Evolutionary conservation across 495 filamentous ascomycete species (phyloP).

Genomic region (Glonium stellatum): DNA sequence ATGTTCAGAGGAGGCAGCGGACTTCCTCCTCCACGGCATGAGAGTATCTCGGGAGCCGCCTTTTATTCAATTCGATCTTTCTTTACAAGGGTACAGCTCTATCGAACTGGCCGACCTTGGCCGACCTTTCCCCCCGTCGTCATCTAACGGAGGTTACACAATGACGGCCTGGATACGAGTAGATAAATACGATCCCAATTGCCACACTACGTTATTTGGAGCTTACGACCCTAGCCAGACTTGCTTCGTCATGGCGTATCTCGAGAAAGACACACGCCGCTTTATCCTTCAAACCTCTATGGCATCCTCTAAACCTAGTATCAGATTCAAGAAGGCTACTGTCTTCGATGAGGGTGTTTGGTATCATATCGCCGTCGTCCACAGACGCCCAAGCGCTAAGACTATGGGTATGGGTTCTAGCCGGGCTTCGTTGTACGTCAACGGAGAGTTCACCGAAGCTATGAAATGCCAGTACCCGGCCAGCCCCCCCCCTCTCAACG

Average conservation of each 20-base stretch:
- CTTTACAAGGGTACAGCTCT: slow-evolving; percentile 76
- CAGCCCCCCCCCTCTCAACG: slow-evolving; percentile 53
- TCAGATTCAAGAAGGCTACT: slow-evolving; percentile 74
- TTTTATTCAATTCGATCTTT: slow-evolving; percentile 90
- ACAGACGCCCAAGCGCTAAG: slow-evolving; percentile 52
- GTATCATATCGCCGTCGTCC: slow-evolving; percentile 89
- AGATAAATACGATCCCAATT: slow-evolving; percentile 72
- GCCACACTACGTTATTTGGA: slow-evolving; percentile 92
- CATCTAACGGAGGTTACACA: slow-evolving; percentile 72
- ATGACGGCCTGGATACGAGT: slow-evolving; percentile 82
- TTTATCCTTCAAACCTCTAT: slow-evolving; percentile 97
- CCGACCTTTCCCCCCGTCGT: slow-evolving; percentile 69
- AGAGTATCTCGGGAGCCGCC: slow-evolving; percentile 66
- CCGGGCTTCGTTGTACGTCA: slow-evolving; percentile 80
- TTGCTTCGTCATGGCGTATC: slow-evolving; percentile 88
- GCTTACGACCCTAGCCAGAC: slow-evolving; percentile 88
- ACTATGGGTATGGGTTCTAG: slow-evolving; percentile 62
- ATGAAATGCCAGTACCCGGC: slow-evolving; percentile 80
- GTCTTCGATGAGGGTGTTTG: slow-evolving; percentile 66
- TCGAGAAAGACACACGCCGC: slow-evolving; percentile 90
- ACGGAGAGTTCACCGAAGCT: slow-evolving; percentile 91
- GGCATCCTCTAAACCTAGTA: slow-evolving; percentile 62
- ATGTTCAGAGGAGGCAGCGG: slow-evolving; percentile 53
- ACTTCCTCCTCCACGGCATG: slow-evolving; percentile 68
- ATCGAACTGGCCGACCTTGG: slow-evolving; percentile 80